Base-by-base conservation (phyloP, 1,284 basidiomycete species). In the Cutaneotrichosporon cavernicola region DNA sequence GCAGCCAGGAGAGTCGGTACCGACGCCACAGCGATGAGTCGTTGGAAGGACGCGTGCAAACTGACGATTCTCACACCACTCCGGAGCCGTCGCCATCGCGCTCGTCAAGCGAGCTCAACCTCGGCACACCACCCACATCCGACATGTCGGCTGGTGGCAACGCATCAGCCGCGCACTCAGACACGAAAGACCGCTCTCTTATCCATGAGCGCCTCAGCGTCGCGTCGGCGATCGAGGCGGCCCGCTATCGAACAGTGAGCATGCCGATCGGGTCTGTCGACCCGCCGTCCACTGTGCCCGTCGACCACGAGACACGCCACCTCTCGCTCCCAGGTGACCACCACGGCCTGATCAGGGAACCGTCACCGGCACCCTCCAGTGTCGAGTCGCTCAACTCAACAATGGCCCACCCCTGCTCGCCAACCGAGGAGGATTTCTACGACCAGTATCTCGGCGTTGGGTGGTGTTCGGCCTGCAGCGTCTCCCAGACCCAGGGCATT, bases 61-160 rank as follows among this genome's bases (percentile, higher is more conserved):
- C 36, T 7, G 53, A 38, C 13, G n/a, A 31, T 4, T 53, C 51
- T 5, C 51, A n/a, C 31, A 30, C n/a, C 36, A 30, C 34, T n/a
- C 36, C 36, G 16, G 55, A 34, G 10, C 34, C 55, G 14, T 56
- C 55, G 14, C 58, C 56, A 11, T 60, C 64, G 22, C 60, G 60
- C 26, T 65, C 66, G 9, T 53, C 38, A 2, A 63, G 64, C 10
- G 66, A 68, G 36, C 51, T 65, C 5, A 61, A 68, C 14, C 51
- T 68, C 30, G 61, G 61, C 32, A 68, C 61, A 3, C 64, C 64
- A n/a, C 57, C 60, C 1, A 57, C 55, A 21, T 40, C 55, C 21
- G 55, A 40, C 36, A n/a, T 53, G 51, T 53, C 51, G 8, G 18
- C 43, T 46, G 43, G 51, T 18, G 31, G 51, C 31, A 53, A 53